Evolutionary conservation across 2,329 filamentous ascomycete genomes (phyloP).

Genomic region (Penicillium freii): DNA sequence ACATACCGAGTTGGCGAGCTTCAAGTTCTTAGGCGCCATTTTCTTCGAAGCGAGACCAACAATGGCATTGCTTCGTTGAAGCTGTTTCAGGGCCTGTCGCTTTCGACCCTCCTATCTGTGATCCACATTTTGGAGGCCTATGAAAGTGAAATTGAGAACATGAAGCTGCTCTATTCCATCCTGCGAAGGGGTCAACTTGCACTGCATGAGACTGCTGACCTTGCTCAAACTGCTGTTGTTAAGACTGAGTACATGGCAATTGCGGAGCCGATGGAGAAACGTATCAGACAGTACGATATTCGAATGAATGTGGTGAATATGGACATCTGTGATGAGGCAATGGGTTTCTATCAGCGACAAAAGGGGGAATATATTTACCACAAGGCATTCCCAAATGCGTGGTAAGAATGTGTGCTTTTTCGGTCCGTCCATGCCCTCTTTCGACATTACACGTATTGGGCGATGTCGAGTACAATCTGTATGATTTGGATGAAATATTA

Average conservation of each 20-base stretch:
- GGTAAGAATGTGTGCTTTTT: background rate
- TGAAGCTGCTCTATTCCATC: constrained; percentile 16
- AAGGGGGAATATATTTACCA: constrained; percentile 8
- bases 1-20: constrained; percentile 6
- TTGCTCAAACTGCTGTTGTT: constrained; percentile 2
- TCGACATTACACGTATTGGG: background rate
- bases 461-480: background rate
- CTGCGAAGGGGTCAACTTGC: constrained; percentile 16
- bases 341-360: constrained; percentile 1
- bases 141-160: constrained; percentile 18
- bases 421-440: background rate
- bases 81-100: constrained; percentile 19
- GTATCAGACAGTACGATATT: constrained; percentile 17
- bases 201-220: constrained; percentile 6
- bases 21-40: constrained; percentile 11
- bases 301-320: constrained; percentile 18
- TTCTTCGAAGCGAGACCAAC: constrained; percentile 3
- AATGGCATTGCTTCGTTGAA: constrained; percentile 20
- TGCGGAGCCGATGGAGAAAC: constrained; percentile 15
- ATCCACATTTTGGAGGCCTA: constrained; percentile 21
- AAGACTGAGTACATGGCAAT: constrained; percentile 14
- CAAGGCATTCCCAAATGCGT: constrained; percentile 8
- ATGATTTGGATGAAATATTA: background rate
- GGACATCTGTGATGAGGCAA: constrained; percentile 14
- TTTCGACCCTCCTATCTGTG: constrained; percentile 17